phyloP scores from a whole-genome alignment of 345 rosid genomes.

The Camelina sativa region DNA sequence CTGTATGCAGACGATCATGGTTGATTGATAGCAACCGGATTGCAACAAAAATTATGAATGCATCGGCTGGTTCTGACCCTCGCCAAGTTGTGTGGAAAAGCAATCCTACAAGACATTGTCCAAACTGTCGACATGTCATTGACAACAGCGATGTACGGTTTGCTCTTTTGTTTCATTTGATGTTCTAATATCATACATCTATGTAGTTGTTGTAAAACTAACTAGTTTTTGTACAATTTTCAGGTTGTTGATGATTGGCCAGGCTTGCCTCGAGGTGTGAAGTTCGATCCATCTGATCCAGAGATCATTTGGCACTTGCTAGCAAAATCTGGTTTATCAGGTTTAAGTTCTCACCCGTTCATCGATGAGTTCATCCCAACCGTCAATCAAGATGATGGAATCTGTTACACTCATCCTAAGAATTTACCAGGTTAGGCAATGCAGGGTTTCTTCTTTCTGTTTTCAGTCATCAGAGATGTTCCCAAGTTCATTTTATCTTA shows the following conservation, averaged over 20 bases:
- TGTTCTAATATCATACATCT: background rate
- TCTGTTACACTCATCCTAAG: conserved; percentile 96
- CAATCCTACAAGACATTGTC: conserved; percentile 85
- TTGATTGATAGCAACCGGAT: conserved; percentile 78
- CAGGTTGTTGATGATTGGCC: conserved; percentile 91
- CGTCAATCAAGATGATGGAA: conserved; percentile 81
- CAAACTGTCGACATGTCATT: conserved; percentile 72
- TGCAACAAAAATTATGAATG: conserved; percentile 89
- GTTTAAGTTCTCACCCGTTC: conserved; percentile 68
- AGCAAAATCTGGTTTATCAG: conserved; percentile 62
- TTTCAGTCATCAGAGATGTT: background rate
- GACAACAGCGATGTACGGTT: conserved; percentile 85
- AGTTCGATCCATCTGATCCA: conserved; percentile 93
- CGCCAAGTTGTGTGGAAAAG: conserved; percentile 68
- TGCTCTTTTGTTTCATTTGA: background rate
- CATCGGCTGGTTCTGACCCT: conserved; percentile 55
- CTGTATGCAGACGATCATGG: conserved; percentile 74
- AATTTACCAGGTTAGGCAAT: conserved; percentile 74
- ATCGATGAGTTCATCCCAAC: conserved; percentile 83
- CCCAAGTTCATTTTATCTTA: background rate
- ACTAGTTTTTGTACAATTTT: conserved; percentile 13
- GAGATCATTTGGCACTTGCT: conserved; percentile 91
- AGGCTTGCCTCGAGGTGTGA: conserved; percentile 91
- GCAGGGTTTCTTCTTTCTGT: conserved; percentile 13
- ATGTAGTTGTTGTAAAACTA: background rate